Evolutionary conservation across 441 rosid genomes (phyloP), one percentile per base, ranked within the genome.

Genomic region (Jatropha podagrica): DNA sequence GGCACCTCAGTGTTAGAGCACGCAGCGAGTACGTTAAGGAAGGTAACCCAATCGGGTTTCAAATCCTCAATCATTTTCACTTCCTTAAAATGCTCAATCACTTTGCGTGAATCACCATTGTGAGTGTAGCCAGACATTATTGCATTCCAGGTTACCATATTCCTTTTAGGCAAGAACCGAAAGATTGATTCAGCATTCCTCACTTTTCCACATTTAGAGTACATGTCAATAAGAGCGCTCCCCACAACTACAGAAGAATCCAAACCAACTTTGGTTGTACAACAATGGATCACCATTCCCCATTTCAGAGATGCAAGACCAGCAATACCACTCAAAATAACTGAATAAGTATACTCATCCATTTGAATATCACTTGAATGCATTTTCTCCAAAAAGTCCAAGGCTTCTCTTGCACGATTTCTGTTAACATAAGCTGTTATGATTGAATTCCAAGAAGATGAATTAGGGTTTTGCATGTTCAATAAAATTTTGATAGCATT

Each of bases 361-460:
- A 86, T 71, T 73, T 71, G 69, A 26, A 87, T 69, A 17, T 83
- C 87, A 12, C 23, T 71, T 0, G 71, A 81, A 75, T 85, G 92
- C 97, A 94, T 94, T 77, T 74, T 74, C 32, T 55, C 65, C 81
- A 91, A 87, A 71, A 88, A 81, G 7, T 68, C 78, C 75, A 89
- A 82, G 62, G 91, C 95, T 79, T 91, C 89, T 18, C 68, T 68
- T 52, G 82, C 79, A 44, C 20, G 82, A 27, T 81, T 86, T 77
- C 85, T 81, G 76, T 92, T 90, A 27, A 90, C 89, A 66, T 82
- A 90, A 6, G 94, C 97, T 8, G 96, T 84, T 68, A 90, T 77
- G 79, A 94, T 88, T 2, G 96, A 88, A 83, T 84, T 94, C 98
- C 98, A 91, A 6, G 98, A 90, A 64, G 96, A 91, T 65, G 97